These are phyloP conservation scores for Nevesoporus exiguus DNA, from an alignment of 768 basidiomycete species.

Conservation along the genomic window DNA sequence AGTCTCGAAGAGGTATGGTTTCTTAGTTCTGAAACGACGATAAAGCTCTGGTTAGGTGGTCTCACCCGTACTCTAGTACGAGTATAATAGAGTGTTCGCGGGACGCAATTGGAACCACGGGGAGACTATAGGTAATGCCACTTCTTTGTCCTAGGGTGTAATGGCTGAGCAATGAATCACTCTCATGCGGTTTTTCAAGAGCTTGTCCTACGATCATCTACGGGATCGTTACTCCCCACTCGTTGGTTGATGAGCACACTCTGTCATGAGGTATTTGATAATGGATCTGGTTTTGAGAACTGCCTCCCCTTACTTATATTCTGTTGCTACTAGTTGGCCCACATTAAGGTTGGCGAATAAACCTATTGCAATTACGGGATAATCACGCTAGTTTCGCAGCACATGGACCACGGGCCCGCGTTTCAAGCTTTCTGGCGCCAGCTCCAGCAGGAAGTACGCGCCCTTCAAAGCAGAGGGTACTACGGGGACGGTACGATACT, in stretches of 20 bases:
- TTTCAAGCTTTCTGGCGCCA: constrained; percentile 76
- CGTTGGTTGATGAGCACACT: constrained; percentile 73
- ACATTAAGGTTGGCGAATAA: constrained; percentile 58
- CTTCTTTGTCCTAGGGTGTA: not conserved
- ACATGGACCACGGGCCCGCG: constrained; percentile 75
- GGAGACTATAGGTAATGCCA: constrained; percentile 62
- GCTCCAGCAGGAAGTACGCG: constrained; percentile 61
- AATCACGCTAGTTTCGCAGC: constrained; percentile 37
- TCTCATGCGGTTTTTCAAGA: constrained; percentile 41
- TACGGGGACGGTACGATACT: constrained; percentile 67
- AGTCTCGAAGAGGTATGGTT: constrained; percentile 72
- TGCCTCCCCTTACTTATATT: constrained; percentile 5
- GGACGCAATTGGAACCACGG: constrained; percentile 86
- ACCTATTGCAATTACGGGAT: not conserved
- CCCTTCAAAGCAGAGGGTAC: constrained; percentile 71
- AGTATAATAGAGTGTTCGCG: constrained; percentile 72
- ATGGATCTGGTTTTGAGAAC: constrained; percentile 11
- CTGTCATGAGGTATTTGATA: constrained; percentile 68
- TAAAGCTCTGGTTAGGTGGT: not conserved
- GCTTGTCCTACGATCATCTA: constrained; percentile 62
- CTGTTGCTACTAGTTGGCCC: constrained; percentile 55
- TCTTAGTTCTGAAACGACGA: not conserved
- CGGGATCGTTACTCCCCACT: constrained; percentile 58
- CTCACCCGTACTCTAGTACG: constrained; percentile 49
- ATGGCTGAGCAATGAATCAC: not conserved